Evolutionary conservation across 345 rosid genomes (phyloP), one percentile per base, ranked within the genome.

Genomic region (Pelargonium nanum): DNA sequence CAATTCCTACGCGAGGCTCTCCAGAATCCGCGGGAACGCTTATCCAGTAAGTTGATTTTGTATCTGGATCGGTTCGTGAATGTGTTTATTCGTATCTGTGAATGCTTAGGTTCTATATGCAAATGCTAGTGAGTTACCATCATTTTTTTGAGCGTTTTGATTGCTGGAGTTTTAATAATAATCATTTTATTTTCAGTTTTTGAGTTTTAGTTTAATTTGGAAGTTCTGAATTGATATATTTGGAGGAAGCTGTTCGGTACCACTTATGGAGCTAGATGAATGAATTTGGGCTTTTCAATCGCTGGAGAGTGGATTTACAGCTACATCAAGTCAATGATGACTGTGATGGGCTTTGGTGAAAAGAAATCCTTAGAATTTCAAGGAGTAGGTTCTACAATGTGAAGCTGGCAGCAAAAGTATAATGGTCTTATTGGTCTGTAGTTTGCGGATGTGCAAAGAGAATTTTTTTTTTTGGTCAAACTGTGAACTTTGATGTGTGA

Each of bases 21-120:
- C 63, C 83, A 84, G 48, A 87, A 87, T 65, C 86, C 95, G 19
- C 88, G 95, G n/a, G 95, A 87, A 59, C 85, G 95, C 25, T 86
- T 87, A 16, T 87, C 91, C 30, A 64, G 95, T 84, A 65, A 70
- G 83, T 59, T 23, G 2, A 5, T 9, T 34, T 3, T 4, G 5
- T 4, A 25, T 22, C 2, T 21, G 12, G 20, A 5, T 6, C 32
- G 32, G 32, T 3, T 28, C 7, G 32, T 28, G 32, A 28, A 28
- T 28, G 4, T 28, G 4, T 28, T 3, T 9, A 40, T 40, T 40
- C 15, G 48, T 17, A 40, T 40, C 48, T 40, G 4, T 28, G 4
- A 28, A 28, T 28, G 32, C 7, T 28, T 28, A 28, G 32, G 32
- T 28, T 28, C 32, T 28, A 28, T 28, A 28, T 28, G 32, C 32